phyloP scores from a whole-genome alignment of 495 filamentous ascomycete species.

The Cairneyella variabilis region DNA sequence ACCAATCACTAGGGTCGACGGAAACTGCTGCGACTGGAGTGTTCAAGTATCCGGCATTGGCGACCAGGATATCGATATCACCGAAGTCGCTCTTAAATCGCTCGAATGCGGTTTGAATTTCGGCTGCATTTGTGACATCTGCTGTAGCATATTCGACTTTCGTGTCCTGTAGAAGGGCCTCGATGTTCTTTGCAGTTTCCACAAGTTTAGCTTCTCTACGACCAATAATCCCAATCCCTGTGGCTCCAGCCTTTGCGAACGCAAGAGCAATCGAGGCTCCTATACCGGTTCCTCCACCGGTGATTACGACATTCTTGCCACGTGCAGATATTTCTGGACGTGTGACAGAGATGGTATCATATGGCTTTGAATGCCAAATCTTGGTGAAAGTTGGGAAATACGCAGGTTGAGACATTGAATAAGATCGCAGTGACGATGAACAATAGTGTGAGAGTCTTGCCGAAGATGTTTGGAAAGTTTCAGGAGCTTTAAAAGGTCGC shows the following conservation, averaged over 20 bases:
- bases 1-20: neutral
- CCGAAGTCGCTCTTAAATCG: conserved; percentile 19
- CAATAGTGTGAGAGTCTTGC: no score
- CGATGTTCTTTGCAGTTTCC: neutral
- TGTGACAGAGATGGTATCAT: conserved; percentile 38
- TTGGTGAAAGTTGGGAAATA: conserved; percentile 2
- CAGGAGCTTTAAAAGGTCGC: no score
- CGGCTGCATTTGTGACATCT: conserved; percentile 35
- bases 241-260: conserved; percentile 23
- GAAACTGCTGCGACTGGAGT: neutral
- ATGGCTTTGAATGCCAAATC: conserved; percentile 36
- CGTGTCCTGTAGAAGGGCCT: neutral
- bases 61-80: conserved; percentile 31
- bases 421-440: no score
- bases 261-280: conserved; percentile 25
- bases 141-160: conserved; percentile 18
- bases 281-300: conserved; percentile 37
- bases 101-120: conserved; percentile 29
- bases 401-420: neutral
- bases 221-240: conserved; percentile 5
- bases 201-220: conserved; percentile 24
- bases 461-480: no score
- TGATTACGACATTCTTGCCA: conserved; percentile 41
- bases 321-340: conserved; percentile 26
- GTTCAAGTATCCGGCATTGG: conserved; percentile 27